Evolutionary conservation across 768 basidiomycete species (phyloP), one percentile per base, ranked within the genome.

Genomic region (Boletus coccyginus): DNA sequence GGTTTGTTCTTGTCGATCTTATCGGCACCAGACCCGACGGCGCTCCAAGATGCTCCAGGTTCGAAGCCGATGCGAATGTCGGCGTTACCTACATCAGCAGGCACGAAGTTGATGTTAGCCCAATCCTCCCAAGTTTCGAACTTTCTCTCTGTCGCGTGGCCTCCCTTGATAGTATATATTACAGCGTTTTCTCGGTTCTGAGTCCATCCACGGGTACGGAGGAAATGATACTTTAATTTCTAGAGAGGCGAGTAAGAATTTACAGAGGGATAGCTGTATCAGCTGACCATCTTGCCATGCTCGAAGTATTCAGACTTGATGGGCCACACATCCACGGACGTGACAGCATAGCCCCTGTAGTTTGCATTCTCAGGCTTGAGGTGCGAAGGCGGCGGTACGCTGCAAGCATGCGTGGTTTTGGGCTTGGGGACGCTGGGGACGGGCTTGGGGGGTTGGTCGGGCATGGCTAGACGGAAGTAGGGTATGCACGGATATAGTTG

Each of bases 21-120:
- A 27, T 27, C 27, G 29, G 46, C 16, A 46, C n/a, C n/a, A 6
- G 10, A 7, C 4, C 46, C 46, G 29, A 46, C 32, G 13, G 31
- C 31, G 7, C 32, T 46, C 46, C 46, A 46, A 32, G 46, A 46
- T 32, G 46, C 6, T 8, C 46, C 46, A 33, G 46, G 32, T n/a
- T 19, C 11, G 46, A 46, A 46, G 10, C 10, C 46, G 12, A 46
- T 19, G 32, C 46, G 46, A 46, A 46, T 46, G 10, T 32, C 7
- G 32, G 31, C 19, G 3, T 21, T 11, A 21, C 14, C 38, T 16
- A 0, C 38, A 7, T 7, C 16, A n/a, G 7, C 32, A 5, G 7
- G n/a, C 1, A 6, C 3, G 46, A 33, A 46, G 7, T 2, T 46
- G n/a, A 46, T 21, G 32, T 46, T n/a, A n/a, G 46, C 46, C 3